A percentile compares a stretch with the other conserved stretches of the same genome.
Evolutionary conservation across 345 rosid species (phyloP).

Genomic region (Aquilaria yunnanensis): DNA sequence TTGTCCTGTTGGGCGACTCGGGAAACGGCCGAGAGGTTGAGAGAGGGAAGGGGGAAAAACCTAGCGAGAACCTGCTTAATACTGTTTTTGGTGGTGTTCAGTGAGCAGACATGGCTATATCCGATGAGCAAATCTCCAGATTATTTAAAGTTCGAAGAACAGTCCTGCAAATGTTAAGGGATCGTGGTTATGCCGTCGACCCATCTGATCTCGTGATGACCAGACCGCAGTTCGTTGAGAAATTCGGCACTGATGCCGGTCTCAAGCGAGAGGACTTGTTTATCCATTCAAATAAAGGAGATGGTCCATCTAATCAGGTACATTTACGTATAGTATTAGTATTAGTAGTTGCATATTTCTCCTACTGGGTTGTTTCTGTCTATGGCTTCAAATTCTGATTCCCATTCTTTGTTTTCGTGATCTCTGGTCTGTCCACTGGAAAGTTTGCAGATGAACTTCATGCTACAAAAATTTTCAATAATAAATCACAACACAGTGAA

Average conservation of each 20-base stretch:
- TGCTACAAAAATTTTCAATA: too few relatives aligned
- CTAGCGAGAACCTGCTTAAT: too few relatives aligned
- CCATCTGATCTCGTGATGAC: constrained; percentile 42
- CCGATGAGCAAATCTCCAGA: constrained; percentile 42
- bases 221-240: constrained; percentile 39
- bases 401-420: not conserved
- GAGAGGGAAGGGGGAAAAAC: too few relatives aligned
- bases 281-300: constrained; percentile 21
- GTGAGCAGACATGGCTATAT: constrained; percentile 18
- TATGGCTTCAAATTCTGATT: not conserved
- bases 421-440: too few relatives aligned
- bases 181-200: constrained; percentile 40
- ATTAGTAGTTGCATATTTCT: too few relatives aligned
- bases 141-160: constrained; percentile 47
- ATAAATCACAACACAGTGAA: too few relatives aligned
- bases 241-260: constrained; percentile 28
- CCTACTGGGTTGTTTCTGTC: not conserved
- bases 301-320: constrained; percentile 44
- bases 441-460: too few relatives aligned
- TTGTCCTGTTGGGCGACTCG: too few relatives aligned
- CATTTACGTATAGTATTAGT: not conserved
- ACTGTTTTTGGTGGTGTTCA: too few relatives aligned
- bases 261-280: constrained; percentile 42
- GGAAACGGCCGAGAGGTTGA: too few relatives aligned
- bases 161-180: constrained; percentile 50